Evolutionary conservation across 2,329 filamentous ascomycete species (phyloP), one percentile per base, ranked within the genome.

Genomic region (Aspergillus sp.): DNA sequence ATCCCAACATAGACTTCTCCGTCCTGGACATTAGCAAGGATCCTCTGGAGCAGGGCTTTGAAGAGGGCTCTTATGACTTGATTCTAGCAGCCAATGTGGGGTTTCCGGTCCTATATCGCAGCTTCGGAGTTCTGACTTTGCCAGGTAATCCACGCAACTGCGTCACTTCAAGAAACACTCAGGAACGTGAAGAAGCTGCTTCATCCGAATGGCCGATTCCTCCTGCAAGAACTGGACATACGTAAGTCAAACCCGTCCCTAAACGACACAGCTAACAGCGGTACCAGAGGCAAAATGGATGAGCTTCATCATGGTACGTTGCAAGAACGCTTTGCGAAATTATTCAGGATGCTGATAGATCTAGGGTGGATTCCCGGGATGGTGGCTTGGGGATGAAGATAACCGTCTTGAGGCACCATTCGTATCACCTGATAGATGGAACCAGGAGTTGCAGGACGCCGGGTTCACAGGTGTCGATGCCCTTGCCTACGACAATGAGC

Each of bases 31-130:
- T 75, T 9, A 66, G 67, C 26, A 59, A 65, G 12, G 63, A 70
- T 24, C 68, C 71, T 1, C 42, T 47, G 4, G 50, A 57, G 9
- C 74, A 77, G 52, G 73, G 72, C 2, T 68, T 76, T 12, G 57
- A 69, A 32, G 6, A 52, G 2, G 65, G 59, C 2, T 54, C 24
- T 5, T 77, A 73, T 54, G 75, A 77, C 51, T 47, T 77, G 32
- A 68, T 77, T 11, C 63, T 77, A 2, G 74, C 73, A 4, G 26
- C 32, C 20, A 57, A 57, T n/a, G 55, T 57, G 22, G 18, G 55
- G 16, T 18, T 22, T 63, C 64, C 4, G 70, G 72, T 76, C 4
- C 62, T 42, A 12, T 16, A n/a, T 42, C 16, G 16, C 6, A n/a
- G 2, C 14, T n/a, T 42, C 16, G 6, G 14, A n/a, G 4, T n/a